Conservation (phyloP, 371 early-diverging fungal genomes). For the Lichtheimia ornata region DNA sequence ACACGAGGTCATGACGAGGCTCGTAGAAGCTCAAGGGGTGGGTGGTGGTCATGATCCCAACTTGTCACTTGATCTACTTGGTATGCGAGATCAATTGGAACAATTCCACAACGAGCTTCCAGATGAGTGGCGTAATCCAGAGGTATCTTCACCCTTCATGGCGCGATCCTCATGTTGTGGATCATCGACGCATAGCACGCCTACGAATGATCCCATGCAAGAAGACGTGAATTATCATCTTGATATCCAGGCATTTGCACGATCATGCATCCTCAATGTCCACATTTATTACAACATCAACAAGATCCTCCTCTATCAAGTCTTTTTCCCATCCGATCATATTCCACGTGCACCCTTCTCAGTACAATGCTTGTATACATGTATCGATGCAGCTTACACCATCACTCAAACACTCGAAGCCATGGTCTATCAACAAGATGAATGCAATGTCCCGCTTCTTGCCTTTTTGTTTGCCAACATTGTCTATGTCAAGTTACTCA, state of each 20-base stretch:
- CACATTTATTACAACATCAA: slow-evolving; percentile 40
- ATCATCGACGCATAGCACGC: too few species aligned
- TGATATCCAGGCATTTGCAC: slow-evolving; percentile 11
- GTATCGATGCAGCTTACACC: slow-evolving; percentile 38
- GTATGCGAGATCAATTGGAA: slow-evolving; percentile 38
- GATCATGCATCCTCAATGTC: slow-evolving; percentile 22
- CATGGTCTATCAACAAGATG: slow-evolving; percentile 32
- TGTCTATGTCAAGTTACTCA: slow-evolving; percentile 36
- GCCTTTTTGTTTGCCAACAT: slow-evolving; percentile 46
- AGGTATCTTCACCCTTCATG: not conserved
- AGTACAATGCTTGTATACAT: slow-evolving; percentile 34
- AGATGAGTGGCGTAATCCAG: slow-evolving; percentile 27
- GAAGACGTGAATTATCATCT: slow-evolving; percentile 8
- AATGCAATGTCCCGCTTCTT: slow-evolving; percentile 42
- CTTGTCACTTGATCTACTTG: slow-evolving; percentile 29
- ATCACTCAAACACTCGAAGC: slow-evolving; percentile 32
- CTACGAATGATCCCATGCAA: not conserved
- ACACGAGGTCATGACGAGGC: slow-evolving; percentile 30
- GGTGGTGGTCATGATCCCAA: slow-evolving; percentile 24
- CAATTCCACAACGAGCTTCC: slow-evolving; percentile 34
- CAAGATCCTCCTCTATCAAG: slow-evolving; percentile 38
- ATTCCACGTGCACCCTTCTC: slow-evolving; percentile 34
- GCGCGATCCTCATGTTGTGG: not conserved
- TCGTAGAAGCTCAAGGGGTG: slow-evolving; percentile 23
- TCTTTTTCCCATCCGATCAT: slow-evolving; percentile 40